Percentiles rank a stretch among this genome's conserved stretches.
phyloP scores from a whole-genome alignment of 163 green algal species.

The Coccomyxa subellipsoidea region DNA sequence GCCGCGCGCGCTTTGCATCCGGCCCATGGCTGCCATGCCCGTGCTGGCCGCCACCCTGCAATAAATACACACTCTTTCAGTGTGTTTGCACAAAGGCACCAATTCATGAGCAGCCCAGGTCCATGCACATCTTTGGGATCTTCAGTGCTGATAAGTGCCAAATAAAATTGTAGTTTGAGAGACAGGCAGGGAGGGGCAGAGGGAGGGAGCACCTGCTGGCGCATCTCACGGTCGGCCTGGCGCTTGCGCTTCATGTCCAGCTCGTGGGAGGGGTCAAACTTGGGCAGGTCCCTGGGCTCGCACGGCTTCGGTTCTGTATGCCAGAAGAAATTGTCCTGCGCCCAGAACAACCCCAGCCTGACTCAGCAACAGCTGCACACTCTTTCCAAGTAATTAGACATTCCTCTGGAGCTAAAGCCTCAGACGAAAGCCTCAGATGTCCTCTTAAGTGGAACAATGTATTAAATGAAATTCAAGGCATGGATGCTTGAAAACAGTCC shows the following conservation, averaged over 20 bases:
- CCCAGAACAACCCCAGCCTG: too few relatives aligned
- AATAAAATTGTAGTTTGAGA: background rate
- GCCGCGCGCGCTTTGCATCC: background rate
- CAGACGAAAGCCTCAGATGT: too few relatives aligned
- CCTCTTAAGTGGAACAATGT: too few relatives aligned
- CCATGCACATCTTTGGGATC: background rate
- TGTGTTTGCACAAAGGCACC: too few relatives aligned
- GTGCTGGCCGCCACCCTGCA: background rate
- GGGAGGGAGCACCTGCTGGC: background rate
- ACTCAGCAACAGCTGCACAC: too few relatives aligned
- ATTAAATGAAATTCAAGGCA: too few relatives aligned
- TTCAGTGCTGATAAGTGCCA: background rate
- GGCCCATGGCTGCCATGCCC: background rate
- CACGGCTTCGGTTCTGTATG: constrained; percentile 41
- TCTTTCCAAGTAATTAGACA: too few relatives aligned
- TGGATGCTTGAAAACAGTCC: too few relatives aligned
- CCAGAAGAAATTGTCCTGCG: constrained; percentile 60
- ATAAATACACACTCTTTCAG: background rate
- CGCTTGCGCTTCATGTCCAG: constrained; percentile 74
- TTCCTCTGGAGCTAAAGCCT: too few relatives aligned
- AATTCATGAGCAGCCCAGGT: too few relatives aligned
- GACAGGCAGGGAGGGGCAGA: background rate
- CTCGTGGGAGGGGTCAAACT: constrained; percentile 62
- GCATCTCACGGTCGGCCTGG: constrained; percentile 21
- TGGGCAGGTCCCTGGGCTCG: constrained; percentile 62